Conservation (phyloP, 2,329 filamentous ascomycete species). For the Metarhizium guizhouense region DNA sequence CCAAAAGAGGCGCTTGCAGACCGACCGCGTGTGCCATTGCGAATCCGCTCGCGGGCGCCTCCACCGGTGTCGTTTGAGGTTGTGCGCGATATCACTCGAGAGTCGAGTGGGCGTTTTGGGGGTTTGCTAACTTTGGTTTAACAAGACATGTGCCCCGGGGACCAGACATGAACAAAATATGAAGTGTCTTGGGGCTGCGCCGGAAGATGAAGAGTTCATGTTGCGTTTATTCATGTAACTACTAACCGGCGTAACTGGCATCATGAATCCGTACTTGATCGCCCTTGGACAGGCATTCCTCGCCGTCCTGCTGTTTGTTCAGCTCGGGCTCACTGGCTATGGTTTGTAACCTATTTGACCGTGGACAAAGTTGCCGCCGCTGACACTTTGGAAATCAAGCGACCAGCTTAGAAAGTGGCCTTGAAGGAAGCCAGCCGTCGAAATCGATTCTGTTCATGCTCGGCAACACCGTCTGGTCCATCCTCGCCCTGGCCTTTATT, state of each 20-base stretch:
- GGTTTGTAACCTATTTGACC: not conserved
- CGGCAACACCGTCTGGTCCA: constrained; percentile 4
- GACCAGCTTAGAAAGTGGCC: not conserved
- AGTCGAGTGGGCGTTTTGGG: too few relatives aligned
- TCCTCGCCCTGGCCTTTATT: constrained; percentile 4
- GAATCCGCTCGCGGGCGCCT: too few relatives aligned
- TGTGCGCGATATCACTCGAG: too few relatives aligned
- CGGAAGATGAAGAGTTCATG: not conserved
- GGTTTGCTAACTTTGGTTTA: too few relatives aligned
- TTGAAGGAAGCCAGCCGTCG: not conserved
- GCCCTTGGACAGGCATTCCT: not conserved
- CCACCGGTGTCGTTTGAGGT: too few relatives aligned
- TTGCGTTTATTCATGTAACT: not conserved
- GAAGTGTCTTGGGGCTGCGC: too few relatives aligned
- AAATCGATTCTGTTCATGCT: constrained; percentile 2
- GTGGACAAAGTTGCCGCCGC: not conserved
- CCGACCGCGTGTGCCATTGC: too few relatives aligned
- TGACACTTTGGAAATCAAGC: not conserved
- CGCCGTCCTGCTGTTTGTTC: not conserved
- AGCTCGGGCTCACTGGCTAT: constrained; percentile 3
- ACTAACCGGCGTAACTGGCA: not conserved
- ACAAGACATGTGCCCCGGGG: too few relatives aligned
- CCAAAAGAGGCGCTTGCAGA: too few relatives aligned
- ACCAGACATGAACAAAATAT: too few relatives aligned
- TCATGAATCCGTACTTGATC: not conserved